Base-by-base conservation (phyloP, 2,329 filamentous ascomycete genomes). In the Calonectria henricotiae region DNA sequence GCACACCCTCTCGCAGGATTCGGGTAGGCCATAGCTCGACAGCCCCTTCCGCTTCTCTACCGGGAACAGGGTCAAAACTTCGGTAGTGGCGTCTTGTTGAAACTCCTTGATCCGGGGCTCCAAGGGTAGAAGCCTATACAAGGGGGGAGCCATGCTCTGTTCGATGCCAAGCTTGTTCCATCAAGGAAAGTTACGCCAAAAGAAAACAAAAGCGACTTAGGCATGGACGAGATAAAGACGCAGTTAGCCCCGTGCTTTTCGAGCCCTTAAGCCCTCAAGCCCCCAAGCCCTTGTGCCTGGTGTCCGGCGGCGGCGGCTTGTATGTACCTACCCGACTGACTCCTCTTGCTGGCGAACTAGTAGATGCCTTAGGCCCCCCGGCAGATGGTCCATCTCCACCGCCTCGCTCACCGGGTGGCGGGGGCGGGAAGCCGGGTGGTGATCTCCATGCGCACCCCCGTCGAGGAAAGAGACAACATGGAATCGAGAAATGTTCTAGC, bases 31-130 rank as follows among this genome's bases (percentile, higher is more conserved):
- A 62, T 77, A 77, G 43, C 75, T 77, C 66, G 74, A 61, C 47
- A 77, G 61, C 5, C 75, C 75, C 60, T 73, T 75, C 61, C 67
- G 74, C 55, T 74, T 77, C 68, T 77, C 71, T 41, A 72, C 72
- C 17, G 75, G 75, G 51, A 77, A 77, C 37, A 77, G 66, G 39
- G 75, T 77, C 66, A 77, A 49, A 17, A 77, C 75, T 62, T 77
- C 75, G 61, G 75, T 77, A 15, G 71, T 77, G 62, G 75, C 75
- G 39, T 77, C 74, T 65, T 77, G 75, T 41, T 76, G 75, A 39
- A 77, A 65, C 43, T 75, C 71, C 58, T 77, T 76, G 60, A 77
- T 64, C 37, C 58, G 66, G 46, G 72, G 68, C 62, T 72, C 75
- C 37, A 77, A 67, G 67, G 75, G 74, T 54, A 77, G 64, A 68